A percentile compares a stretch with the other conserved stretches of the same genome.
Evolutionary conservation across 768 basidiomycete genomes (phyloP).

Genomic region (Nidula microcarpa): DNA sequence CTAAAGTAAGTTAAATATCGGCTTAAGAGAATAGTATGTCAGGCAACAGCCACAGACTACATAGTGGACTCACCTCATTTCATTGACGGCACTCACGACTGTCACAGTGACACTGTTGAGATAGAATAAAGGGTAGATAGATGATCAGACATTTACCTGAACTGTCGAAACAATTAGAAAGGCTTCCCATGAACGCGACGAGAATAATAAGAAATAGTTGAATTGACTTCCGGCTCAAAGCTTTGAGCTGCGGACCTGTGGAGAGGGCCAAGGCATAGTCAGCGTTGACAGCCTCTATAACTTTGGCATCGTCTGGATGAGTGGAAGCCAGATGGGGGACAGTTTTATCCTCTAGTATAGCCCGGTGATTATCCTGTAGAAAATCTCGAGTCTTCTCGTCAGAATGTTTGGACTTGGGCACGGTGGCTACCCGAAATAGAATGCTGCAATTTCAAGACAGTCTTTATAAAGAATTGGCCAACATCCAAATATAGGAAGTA

Average conservation of each 20-base stretch:
- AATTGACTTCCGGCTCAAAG: conserved; percentile 31
- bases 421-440: too few relatives aligned
- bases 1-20: conserved; percentile 39
- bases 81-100: conserved; percentile 48
- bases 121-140: not conserved
- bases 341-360: conserved; percentile 1
- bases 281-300: conserved; percentile 30
- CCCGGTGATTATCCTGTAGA: too few relatives aligned
- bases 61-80: conserved; percentile 33
- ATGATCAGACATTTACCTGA: conserved; percentile 34
- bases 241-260: conserved; percentile 36
- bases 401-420: not conserved
- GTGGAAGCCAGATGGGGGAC: not conserved
- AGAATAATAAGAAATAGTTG: conserved; percentile 37
- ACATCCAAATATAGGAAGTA: too few relatives aligned
- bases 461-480: too few relatives aligned
- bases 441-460: too few relatives aligned
- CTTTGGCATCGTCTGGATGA: conserved; percentile 13
- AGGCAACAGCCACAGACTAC: not conserved
- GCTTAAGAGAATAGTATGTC: conserved; percentile 11
- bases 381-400: too few relatives aligned
- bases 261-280: conserved; percentile 43
- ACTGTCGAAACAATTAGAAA: conserved; percentile 46
- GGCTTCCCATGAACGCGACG: conserved; percentile 41
- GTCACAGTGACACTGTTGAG: not conserved